Evolutionary conservation across 192 early-diverging fungal species (phyloP), one percentile per base, ranked within the genome.

Genomic region (Funneliformis geosporum): DNA sequence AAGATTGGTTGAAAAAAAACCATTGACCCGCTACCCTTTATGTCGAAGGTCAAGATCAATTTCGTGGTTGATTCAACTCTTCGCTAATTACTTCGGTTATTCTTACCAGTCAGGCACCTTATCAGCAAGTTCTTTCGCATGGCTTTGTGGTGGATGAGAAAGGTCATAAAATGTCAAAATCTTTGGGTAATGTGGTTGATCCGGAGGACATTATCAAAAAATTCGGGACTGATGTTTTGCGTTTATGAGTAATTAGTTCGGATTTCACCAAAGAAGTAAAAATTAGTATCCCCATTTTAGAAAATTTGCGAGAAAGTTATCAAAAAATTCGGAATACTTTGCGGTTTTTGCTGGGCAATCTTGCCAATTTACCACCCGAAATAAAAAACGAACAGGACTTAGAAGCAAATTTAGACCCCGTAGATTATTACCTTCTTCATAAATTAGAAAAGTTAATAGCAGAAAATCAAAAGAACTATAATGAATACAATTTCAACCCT

Each of bases 111-210:
- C 81, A 82, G 73, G 80, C 83, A 2, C 83, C 83, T 4, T 84
- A 74, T 75, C 79, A 79, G 5, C 81, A 78, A 21, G 42, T 84
- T 80, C 75, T 84, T 76, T 80, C 83, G 1, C 83, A 84, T 18
- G 83, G 84, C 11, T 94, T 96, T 82, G 85, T 93, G 44, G 83
- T 94, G 73, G 95, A 96, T 83, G 91, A 91, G 73, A 82, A 90
- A 27, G 92, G 94, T 3, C 88, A 88, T 73, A 96, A 96, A 78
- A 94, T 95, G 93, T 91, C 92, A 80, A 96, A 96, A 84, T 93
- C 91, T 23, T 69, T 94, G 47, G 95, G 95, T 38, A 96, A 96
- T 80, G 90, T 89, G 14, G 80, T 96, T 9, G 90, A 88, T 6
- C 93, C 95, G 5, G 80, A 82, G 38, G 59, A 80, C 14, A 88